A percentile compares a stretch with the other conserved stretches of the same genome.
Evolutionary conservation across 495 filamentous ascomycete genomes (phyloP).

Genomic region (Lasiosphaeriaceae sp.): DNA sequence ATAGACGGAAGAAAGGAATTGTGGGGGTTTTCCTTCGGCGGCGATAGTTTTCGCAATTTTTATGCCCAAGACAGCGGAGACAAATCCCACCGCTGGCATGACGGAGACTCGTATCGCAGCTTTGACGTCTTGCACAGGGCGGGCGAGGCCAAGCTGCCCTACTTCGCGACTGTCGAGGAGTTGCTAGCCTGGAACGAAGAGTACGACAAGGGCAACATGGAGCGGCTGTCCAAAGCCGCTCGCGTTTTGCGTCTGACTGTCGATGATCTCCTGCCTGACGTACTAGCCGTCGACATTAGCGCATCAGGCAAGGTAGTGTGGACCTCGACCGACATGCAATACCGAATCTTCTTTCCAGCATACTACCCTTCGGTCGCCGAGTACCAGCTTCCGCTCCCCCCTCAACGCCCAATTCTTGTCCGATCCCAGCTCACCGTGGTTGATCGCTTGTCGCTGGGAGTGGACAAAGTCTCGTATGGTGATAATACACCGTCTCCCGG

Average conservation of each 20-base stretch:
- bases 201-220: too few relatives aligned
- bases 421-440: constrained; percentile 5
- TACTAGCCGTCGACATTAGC: neutral
- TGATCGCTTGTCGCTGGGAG: neutral
- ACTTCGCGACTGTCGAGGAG: too few relatives aligned
- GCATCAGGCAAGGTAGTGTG: neutral
- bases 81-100: too few relatives aligned
- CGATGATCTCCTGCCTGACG: neutral
- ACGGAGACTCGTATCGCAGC: too few relatives aligned
- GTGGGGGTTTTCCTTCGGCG: too few relatives aligned
- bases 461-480: neutral
- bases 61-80: too few relatives aligned
- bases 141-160: too few relatives aligned
- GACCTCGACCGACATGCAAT: neutral
- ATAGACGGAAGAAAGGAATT: too few relatives aligned
- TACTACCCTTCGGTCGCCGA: constrained; percentile 1
- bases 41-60: too few relatives aligned
- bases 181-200: too few relatives aligned
- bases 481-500: neutral
- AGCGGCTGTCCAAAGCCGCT: too few relatives aligned
- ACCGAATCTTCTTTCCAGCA: neutral
- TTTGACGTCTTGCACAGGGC: too few relatives aligned
- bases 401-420: neutral
- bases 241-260: neutral
- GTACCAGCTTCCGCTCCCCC: neutral